phyloP scores from a whole-genome alignment of 495 filamentous ascomycete genomes.

The Aspergillus nanangensis region DNA sequence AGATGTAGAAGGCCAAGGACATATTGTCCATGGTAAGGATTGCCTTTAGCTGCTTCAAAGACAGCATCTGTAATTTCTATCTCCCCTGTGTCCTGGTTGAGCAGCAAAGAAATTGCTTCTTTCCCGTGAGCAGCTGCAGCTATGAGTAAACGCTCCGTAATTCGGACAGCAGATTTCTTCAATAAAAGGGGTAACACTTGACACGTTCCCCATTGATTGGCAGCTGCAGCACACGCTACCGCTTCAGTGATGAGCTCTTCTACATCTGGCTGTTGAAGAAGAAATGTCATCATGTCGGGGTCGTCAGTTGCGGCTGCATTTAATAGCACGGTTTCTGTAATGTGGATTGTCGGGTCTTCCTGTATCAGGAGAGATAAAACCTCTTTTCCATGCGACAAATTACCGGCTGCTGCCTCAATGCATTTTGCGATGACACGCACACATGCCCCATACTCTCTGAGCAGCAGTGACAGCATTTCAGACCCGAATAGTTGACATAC shows the following conservation, averaged over 20 bases:
- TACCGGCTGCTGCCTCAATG: not conserved
- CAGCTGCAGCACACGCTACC: not conserved
- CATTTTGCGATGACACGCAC: too few species aligned
- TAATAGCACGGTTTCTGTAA: not conserved
- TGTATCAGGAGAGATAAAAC: not conserved
- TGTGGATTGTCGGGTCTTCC: not conserved
- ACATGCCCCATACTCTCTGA: constrained; percentile 1
- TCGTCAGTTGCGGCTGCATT: not conserved
- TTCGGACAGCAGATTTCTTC: not conserved
- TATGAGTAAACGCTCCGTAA: constrained; percentile 4
- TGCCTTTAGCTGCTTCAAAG: too few species aligned
- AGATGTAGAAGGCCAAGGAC: too few species aligned
- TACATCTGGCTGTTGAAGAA: not conserved
- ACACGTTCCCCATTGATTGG: not conserved
- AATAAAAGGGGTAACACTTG: not conserved
- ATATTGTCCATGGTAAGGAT: too few species aligned
- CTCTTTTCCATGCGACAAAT: constrained; percentile 1
- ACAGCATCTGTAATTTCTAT: too few species aligned
- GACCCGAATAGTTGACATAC: not conserved
- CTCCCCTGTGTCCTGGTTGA: too few species aligned
- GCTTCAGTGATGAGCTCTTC: not conserved
- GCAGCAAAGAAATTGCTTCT: not conserved
- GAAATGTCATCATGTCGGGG: not conserved
- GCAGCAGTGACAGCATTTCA: not conserved
- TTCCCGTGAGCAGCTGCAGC: not conserved